Conservation (phyloP, 768 basidiomycete genomes). For the Rhodotorula sphaerocarpa region DNA sequence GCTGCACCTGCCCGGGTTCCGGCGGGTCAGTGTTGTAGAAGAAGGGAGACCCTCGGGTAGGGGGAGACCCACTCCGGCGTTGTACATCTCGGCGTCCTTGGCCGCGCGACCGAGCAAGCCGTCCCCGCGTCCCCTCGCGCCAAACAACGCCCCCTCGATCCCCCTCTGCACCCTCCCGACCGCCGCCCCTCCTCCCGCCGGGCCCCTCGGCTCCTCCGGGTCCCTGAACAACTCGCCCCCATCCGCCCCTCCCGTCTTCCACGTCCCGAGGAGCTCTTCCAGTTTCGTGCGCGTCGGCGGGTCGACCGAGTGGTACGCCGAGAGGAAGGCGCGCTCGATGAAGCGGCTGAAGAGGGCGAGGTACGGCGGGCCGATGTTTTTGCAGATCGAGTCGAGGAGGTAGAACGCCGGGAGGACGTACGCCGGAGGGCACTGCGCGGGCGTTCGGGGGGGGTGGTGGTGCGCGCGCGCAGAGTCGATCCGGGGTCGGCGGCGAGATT, state of each 20-base stretch:
- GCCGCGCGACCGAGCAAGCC: slow-evolving; percentile 36
- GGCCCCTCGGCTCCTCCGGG: slow-evolving; percentile 12
- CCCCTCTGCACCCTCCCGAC: slow-evolving; percentile 65
- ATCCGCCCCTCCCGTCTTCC: slow-evolving; percentile 75
- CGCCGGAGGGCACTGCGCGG: slow-evolving; percentile 67
- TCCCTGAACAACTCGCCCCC: slow-evolving; percentile 77
- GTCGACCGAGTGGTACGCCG: slow-evolving; percentile 70
- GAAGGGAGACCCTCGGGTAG: neutral
- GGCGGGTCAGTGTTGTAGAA: neutral
- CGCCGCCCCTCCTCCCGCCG: no score
- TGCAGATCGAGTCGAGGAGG: slow-evolving; percentile 90
- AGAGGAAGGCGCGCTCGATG: slow-evolving; percentile 74
- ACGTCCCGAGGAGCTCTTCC: slow-evolving; percentile 95
- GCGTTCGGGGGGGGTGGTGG: no score
- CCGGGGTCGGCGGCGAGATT: no score
- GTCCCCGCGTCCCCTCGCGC: slow-evolving; percentile 26
- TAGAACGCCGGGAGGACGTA: slow-evolving; percentile 92
- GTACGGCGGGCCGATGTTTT: slow-evolving; percentile 91
- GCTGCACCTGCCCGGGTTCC: slow-evolving; percentile 17
- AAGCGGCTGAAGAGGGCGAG: slow-evolving; percentile 72
- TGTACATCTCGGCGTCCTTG: slow-evolving; percentile 59
- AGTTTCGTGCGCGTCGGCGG: slow-evolving; percentile 57
- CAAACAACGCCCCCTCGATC: slow-evolving; percentile 57
- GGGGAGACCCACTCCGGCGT: slow-evolving; percentile 29
- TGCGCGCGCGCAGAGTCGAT: no score